phyloP scores from a whole-genome alignment of 805 yeast species.

The Barnettozyma sp. region DNA sequence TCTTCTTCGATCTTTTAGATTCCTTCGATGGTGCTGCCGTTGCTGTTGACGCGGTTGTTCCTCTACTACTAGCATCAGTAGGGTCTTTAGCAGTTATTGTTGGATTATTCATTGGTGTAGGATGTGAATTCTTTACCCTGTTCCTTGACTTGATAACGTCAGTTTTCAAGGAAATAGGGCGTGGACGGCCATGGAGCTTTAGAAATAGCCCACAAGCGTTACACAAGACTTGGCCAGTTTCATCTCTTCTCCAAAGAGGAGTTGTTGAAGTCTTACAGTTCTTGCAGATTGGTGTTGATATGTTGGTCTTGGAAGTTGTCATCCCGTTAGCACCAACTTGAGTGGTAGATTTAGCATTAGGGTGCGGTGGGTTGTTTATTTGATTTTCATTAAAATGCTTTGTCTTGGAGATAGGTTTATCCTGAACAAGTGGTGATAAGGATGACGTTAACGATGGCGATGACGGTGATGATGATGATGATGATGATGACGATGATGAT shows the following conservation, averaged over 20 bases:
- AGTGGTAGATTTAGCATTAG: constrained; percentile 56
- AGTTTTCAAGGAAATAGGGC: constrained; percentile 87
- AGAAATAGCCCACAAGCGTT: constrained; percentile 91
- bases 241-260: constrained; percentile 94
- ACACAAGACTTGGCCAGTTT: constrained; percentile 82
- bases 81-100: constrained; percentile 14
- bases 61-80: constrained; percentile 19
- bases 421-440: too few relatives aligned
- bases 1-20: constrained; percentile 10
- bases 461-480: too few relatives aligned
- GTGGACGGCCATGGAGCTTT: constrained; percentile 85
- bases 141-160: constrained; percentile 90
- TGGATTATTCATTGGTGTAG: not conserved
- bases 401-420: too few relatives aligned
- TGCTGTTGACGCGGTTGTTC: too few relatives aligned
- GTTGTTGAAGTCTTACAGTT: constrained; percentile 91
- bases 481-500: too few relatives aligned
- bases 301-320: constrained; percentile 57
- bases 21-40: too few relatives aligned
- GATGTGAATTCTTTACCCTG: constrained; percentile 53
- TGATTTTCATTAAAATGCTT: too few relatives aligned
- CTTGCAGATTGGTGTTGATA: constrained; percentile 68
- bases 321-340: constrained; percentile 51
- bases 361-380: constrained; percentile 25
- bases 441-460: too few relatives aligned